phyloP scores from a whole-genome alignment of 2,329 filamentous ascomycete genomes.

The Calonectria pauciramosa region DNA sequence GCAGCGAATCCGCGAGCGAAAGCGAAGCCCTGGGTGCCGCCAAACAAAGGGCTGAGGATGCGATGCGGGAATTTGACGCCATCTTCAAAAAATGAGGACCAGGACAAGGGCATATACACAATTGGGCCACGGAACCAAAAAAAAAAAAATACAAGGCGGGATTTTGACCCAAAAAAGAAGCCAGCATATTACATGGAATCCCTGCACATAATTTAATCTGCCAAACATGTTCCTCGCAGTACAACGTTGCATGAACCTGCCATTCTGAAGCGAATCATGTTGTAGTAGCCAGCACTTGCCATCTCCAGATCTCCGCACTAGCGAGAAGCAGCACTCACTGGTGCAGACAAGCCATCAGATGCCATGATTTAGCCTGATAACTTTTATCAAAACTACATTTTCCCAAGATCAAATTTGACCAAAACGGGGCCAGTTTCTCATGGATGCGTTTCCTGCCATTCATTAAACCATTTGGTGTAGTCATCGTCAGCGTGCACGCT shows the following conservation, averaged over 20 bases:
- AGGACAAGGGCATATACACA: background rate
- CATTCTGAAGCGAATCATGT: background rate
- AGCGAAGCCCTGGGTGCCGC: background rate
- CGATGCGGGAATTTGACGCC: constrained; percentile 8
- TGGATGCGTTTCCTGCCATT: background rate
- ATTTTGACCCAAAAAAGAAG: background rate
- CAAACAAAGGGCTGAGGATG: background rate
- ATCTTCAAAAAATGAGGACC: background rate
- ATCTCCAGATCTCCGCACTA: background rate
- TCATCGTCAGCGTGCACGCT: background rate
- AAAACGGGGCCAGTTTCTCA: background rate
- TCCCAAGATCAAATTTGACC: background rate
- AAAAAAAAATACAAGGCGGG: background rate
- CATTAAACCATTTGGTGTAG: background rate
- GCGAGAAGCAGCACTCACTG: background rate
- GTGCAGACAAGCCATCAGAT: background rate
- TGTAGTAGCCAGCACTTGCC: background rate
- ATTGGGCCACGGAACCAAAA: background rate
- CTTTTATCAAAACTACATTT: background rate
- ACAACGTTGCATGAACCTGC: background rate
- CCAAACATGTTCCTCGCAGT: background rate
- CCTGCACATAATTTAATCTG: background rate
- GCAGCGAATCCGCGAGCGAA: background rate
- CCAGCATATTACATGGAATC: background rate
- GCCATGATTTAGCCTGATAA: background rate